phyloP scores from a whole-genome alignment of 2,329 filamentous ascomycete genomes.

The Stromatinia cepivora region DNA sequence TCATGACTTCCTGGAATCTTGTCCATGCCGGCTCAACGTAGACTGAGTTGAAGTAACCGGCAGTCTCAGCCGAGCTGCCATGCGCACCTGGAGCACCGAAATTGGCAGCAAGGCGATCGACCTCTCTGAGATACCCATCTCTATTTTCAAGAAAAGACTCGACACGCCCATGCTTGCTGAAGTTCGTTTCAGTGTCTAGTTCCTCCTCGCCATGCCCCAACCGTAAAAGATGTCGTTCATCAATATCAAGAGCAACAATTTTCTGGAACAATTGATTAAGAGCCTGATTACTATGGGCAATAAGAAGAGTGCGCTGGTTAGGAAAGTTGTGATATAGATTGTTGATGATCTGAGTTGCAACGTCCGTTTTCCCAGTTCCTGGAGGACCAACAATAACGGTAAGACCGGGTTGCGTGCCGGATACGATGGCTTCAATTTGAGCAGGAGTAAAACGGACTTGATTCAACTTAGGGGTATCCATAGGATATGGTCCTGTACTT shows the following conservation, averaged over 20 bases:
- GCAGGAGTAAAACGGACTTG: slow-evolving; percentile 83
- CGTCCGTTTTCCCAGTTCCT: slow-evolving; percentile 98
- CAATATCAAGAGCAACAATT: slow-evolving; percentile 93
- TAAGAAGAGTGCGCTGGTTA: slow-evolving; percentile 82
- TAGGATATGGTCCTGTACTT: slow-evolving; percentile 86
- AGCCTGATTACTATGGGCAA: slow-evolving; percentile 97
- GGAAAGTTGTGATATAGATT: slow-evolving; percentile 99
- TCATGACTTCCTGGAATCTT: slow-evolving; percentile 71
- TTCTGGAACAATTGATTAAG: slow-evolving; percentile 97
- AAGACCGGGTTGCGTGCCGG: slow-evolving; percentile 89
- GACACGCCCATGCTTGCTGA: slow-evolving; percentile 91
- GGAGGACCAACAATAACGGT: slow-evolving; percentile 94
- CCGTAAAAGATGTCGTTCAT: slow-evolving; percentile 87
- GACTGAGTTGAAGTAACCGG: slow-evolving; percentile 92
- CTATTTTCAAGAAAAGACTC: slow-evolving; percentile 94
- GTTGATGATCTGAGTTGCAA: slow-evolving; percentile 97
- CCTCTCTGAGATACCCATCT: slow-evolving; percentile 74
- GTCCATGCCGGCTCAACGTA: slow-evolving; percentile 88
- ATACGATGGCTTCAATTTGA: slow-evolving; percentile 89
- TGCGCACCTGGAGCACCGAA: slow-evolving; percentile 91
- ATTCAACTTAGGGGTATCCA: slow-evolving; percentile 81
- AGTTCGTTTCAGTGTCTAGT: slow-evolving; percentile 79
- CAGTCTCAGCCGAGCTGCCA: slow-evolving; percentile 92
- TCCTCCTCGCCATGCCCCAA: slow-evolving; percentile 96
- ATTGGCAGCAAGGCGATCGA: slow-evolving; percentile 80